Evolutionary conservation across 371 early-diverging fungal genomes (phyloP).

Genomic region (Lichtheimia hyalospora): DNA sequence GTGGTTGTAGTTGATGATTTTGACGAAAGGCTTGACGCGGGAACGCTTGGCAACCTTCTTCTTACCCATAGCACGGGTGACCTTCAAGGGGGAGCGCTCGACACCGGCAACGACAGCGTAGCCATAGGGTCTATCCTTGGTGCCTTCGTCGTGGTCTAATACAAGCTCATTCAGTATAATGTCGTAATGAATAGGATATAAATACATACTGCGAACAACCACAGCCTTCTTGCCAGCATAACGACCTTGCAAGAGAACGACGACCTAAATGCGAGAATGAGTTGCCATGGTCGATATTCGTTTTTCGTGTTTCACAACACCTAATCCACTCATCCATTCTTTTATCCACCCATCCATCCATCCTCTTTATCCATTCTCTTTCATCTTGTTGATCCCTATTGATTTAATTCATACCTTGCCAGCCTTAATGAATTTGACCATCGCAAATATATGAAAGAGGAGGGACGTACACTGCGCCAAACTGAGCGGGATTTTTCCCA

Average conservation of each 20-base stretch:
- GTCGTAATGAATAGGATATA: no score
- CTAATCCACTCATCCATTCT: not conserved
- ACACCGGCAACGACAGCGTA: conserved; percentile 97
- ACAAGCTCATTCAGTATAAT: not conserved
- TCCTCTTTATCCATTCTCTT: conserved; percentile 1
- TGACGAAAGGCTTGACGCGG: conserved; percentile 97
- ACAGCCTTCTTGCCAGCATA: conserved; percentile 99
- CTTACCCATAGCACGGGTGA: conserved; percentile 92
- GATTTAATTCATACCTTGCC: conserved; percentile 53
- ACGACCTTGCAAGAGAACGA: conserved; percentile 95
- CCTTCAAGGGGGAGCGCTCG: conserved; percentile 94
- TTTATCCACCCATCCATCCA: conserved; percentile 5
- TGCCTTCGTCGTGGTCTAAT: conserved; percentile 81
- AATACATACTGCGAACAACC: conserved; percentile 87
- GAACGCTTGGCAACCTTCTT: conserved; percentile 95
- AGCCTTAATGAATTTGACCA: conserved; percentile 82
- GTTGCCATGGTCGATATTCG: not conserved
- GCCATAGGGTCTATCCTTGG: conserved; percentile 92
- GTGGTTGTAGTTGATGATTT: conserved; percentile 98
- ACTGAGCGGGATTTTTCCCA: no score
- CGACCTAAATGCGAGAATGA: conserved; percentile 68
- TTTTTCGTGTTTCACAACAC: not conserved
- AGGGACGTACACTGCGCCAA: not conserved
- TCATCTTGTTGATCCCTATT: conserved; percentile 3
- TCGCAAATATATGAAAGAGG: conserved; percentile 25